Evolutionary conservation across 768 basidiomycete species (phyloP).

Genomic region (Tephrocybe sp.): DNA sequence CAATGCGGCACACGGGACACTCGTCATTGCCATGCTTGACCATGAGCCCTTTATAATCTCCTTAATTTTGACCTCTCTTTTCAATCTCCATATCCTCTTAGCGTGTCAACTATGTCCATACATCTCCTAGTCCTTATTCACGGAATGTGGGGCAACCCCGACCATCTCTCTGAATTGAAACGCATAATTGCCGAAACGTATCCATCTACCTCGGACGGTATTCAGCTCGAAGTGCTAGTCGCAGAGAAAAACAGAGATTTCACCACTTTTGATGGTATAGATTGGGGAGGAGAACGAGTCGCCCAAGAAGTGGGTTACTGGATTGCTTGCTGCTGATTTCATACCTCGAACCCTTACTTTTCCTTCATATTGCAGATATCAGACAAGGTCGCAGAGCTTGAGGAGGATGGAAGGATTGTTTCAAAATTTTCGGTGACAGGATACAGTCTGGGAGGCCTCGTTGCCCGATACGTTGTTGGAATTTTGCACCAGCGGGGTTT

Average conservation of each 20-base stretch:
- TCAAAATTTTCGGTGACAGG: slow-evolving; percentile 72
- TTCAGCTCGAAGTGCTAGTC: slow-evolving; percentile 58
- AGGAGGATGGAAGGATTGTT: slow-evolving; percentile 53
- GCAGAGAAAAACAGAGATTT: slow-evolving; percentile 65
- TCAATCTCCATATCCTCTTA: no score
- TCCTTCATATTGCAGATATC: slow-evolving; percentile 46
- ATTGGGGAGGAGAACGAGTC: slow-evolving; percentile 81
- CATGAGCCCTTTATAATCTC: no score
- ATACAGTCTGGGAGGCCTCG: slow-evolving; percentile 78
- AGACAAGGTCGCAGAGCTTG: slow-evolving; percentile 51
- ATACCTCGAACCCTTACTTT: background rate
- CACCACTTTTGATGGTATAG: slow-evolving; percentile 79
- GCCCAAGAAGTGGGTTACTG: slow-evolving; percentile 61
- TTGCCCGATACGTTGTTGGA: slow-evolving; percentile 77
- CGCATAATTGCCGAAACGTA: slow-evolving; percentile 49
- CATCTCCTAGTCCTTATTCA: slow-evolving; percentile 53
- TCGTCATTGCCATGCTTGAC: no score
- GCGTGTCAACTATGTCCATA: slow-evolving; percentile 28
- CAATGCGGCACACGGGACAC: no score
- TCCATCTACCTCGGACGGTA: slow-evolving; percentile 28
- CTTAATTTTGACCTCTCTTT: no score
- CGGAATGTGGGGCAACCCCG: slow-evolving; percentile 83
- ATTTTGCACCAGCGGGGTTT: slow-evolving; percentile 66
- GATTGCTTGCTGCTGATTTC: background rate
- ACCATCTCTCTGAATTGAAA: slow-evolving; percentile 57